phyloP scores from a whole-genome alignment of 202 grass and related monocot species.

The Dendrocalamus latiflorus region DNA sequence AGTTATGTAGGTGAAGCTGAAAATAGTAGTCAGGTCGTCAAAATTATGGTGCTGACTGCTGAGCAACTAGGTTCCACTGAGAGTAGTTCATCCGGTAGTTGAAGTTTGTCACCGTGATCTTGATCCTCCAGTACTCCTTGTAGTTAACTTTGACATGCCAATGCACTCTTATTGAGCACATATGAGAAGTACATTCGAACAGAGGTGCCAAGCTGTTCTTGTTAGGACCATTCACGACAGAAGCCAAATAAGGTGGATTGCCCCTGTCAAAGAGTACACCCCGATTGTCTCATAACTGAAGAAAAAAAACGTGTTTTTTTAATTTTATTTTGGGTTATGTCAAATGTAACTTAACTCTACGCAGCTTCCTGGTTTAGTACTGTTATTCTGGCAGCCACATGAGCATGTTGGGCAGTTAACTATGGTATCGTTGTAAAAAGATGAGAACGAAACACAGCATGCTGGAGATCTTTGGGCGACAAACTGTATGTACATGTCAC shows the following conservation, averaged over 20 bases:
- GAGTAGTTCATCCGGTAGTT: constrained; percentile 96
- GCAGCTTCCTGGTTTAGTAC: constrained; percentile 66
- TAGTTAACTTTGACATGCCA: constrained; percentile 97
- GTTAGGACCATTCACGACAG: constrained; percentile 43
- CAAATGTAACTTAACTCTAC: constrained; percentile 60
- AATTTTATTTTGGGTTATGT: background rate
- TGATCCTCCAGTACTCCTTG: constrained; percentile 90
- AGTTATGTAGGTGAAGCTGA: constrained; percentile 80
- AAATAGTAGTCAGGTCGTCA: constrained; percentile 68
- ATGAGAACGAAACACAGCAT: constrained; percentile 87
- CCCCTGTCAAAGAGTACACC: constrained; percentile 45
- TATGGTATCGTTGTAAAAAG: constrained; percentile 92
- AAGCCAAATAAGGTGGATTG: constrained; percentile 67
- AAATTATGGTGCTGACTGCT: constrained; percentile 97
- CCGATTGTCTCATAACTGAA: constrained; percentile 26
- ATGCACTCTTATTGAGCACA: constrained; percentile 95
- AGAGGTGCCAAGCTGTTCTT: constrained; percentile 49
- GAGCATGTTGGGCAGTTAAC: constrained; percentile 78
- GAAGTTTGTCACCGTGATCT: constrained; percentile 79
- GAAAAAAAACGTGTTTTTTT: background rate
- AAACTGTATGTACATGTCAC: constrained; percentile 89
- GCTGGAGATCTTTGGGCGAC: constrained; percentile 59
- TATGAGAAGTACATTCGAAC: constrained; percentile 80
- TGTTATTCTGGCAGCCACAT: constrained; percentile 83
- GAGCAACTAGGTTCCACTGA: constrained; percentile 83